phyloP scores from a whole-genome alignment of 805 yeast species.

The Yueomyces sp. region DNA sequence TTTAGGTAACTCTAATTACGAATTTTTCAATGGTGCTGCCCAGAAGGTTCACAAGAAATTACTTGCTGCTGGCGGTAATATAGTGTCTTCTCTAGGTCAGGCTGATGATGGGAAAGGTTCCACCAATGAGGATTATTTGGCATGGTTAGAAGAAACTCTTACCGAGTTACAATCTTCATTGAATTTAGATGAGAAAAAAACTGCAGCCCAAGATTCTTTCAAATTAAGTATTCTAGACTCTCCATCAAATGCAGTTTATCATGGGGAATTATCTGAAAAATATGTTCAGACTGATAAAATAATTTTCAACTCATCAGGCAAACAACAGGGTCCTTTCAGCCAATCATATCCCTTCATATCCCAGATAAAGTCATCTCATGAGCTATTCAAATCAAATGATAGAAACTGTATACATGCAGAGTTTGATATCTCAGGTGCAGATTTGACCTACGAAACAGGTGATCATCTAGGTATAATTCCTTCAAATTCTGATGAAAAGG shows the following conservation, averaged over 20 bases:
- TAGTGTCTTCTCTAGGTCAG: constrained; percentile 63
- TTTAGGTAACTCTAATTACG: constrained; percentile 89
- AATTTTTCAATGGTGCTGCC: constrained; percentile 77
- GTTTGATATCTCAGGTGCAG: constrained; percentile 63
- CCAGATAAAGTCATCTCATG: constrained; percentile 44
- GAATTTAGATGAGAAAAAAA: constrained; percentile 59
- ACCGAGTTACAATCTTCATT: constrained; percentile 50
- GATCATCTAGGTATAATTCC: constrained; percentile 95
- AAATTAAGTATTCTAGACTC: constrained; percentile 28
- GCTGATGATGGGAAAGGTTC: constrained; percentile 96
- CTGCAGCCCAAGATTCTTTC: constrained; percentile 63
- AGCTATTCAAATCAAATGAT: constrained; percentile 49
- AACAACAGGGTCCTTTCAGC: constrained; percentile 60
- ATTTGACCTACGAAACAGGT: constrained; percentile 81
- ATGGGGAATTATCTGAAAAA: constrained; percentile 71
- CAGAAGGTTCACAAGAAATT: constrained; percentile 41
- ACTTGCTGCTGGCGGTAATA: constrained; percentile 52
- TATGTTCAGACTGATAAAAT: constrained; percentile 30
- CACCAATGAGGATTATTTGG: constrained; percentile 84
- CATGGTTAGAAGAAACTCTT: constrained; percentile 79
- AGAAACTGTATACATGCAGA: constrained; percentile 88
- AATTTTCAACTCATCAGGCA: constrained; percentile 24
- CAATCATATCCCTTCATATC: constrained; percentile 76
- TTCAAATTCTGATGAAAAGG: constrained; percentile 68
- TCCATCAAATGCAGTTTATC: constrained; percentile 31